Evolutionary conservation across 1,284 basidiomycete species (phyloP).

Genomic region (Vanrija sp.): DNA sequence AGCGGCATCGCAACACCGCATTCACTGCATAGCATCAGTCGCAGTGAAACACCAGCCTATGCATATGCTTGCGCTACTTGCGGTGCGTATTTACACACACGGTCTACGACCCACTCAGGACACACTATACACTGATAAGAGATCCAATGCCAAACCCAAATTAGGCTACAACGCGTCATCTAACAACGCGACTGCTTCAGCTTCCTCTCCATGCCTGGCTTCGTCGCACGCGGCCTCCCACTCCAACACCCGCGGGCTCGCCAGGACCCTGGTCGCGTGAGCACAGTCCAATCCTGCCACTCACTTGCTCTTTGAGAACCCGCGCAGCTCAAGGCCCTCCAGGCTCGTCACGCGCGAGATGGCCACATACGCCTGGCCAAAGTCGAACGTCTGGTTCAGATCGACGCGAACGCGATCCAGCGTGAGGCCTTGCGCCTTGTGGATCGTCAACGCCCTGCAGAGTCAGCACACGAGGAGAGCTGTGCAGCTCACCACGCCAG

Average conservation of each 20-base stretch:
- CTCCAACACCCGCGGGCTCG: slow-evolving; percentile 4
- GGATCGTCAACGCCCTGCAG: slow-evolving; percentile 35
- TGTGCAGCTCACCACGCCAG: slow-evolving; percentile 8
- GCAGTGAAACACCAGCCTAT: too few species aligned
- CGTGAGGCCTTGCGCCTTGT: slow-evolving; percentile 48
- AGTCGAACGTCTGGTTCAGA: slow-evolving; percentile 52
- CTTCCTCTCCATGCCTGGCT: slow-evolving; percentile 2
- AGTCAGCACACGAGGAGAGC: not conserved
- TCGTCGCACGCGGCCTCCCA: slow-evolving; percentile 7
- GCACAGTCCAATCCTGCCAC: not conserved
- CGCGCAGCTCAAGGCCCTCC: slow-evolving; percentile 28
- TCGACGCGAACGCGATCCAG: slow-evolving; percentile 65
- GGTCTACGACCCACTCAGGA: not conserved
- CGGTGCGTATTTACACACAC: not conserved
- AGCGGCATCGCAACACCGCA: too few species aligned
- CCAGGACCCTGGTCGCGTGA: slow-evolving; percentile 4
- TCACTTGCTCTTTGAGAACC: slow-evolving; percentile 22
- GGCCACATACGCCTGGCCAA: slow-evolving; percentile 41
- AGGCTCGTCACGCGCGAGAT: slow-evolving; percentile 35
- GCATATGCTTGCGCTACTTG: too few species aligned
- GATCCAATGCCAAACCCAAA: not conserved
- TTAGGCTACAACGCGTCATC: not conserved
- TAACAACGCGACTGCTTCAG: not conserved
- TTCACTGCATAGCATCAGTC: too few species aligned
- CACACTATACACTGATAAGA: not conserved